Base-by-base conservation (phyloP, 306 rosid species). In the Heteromeles arbutifolia region DNA sequence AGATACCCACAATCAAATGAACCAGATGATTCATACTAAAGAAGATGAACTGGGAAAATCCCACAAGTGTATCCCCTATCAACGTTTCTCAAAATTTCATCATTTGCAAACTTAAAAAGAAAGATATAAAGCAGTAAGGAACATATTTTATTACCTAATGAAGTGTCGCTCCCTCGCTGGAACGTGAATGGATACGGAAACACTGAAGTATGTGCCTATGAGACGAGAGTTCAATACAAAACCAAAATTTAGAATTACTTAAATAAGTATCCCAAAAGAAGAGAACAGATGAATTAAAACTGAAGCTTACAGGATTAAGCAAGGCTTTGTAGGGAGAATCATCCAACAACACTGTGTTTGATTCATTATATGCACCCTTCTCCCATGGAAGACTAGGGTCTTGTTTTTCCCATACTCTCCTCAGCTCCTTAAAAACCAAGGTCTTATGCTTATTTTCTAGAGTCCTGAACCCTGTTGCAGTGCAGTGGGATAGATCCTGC, bases 311-410 rank as follows among this genome's bases (percentile, higher is more conserved):
- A 26, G 97, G 96, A 79, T 93, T 93, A 78, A 89, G 91, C 74
- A 91, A 82, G 25, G 91, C 91, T 83, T 93, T 93, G 84, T 91
- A 88, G 0, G 97, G 98, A 57, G 98, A 93, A 85, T 93, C 98
- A 79, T 93, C 98, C 86, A 93, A 58, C 75, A 93, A 78, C 77
- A 91, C 74, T 0, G 98, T 91, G 41, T 93, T 93, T n/a, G 89
- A 80, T 85, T 88, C 88, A 26, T 87, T 78, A 57, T 80, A 93
- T 66, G 82, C 83, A 24, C 96, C 97, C 53, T 81, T 86, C 80
- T 85, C 85, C 96, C 97, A 93, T 15, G 92, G 97, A 87, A 89
- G 92, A 86, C 65, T 65, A 28, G 90, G 87, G 76, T 89, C 93
- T 11, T 84, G 84, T 63, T 89, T 89, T 74, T 89, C 91, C 97